Evolutionary conservation across 352 stramenopile species (phyloP).

Genomic region (Blastocystis sp.): DNA sequence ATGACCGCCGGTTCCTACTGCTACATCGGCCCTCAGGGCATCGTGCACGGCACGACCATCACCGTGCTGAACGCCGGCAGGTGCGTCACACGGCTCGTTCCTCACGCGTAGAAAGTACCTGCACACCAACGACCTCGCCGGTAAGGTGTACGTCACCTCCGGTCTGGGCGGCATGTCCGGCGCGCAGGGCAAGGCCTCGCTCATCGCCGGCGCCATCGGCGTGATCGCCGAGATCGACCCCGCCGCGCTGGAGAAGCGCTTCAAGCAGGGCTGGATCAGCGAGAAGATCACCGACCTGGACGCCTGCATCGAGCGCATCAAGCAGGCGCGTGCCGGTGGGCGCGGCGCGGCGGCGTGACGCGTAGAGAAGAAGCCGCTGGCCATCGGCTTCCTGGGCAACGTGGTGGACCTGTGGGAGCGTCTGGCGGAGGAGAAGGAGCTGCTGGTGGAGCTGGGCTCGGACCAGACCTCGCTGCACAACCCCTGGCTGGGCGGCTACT

Average conservation of each 20-base stretch:
- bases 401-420: slow-evolving; percentile 82
- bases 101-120: slow-evolving; percentile 79
- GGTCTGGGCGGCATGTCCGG: slow-evolving; percentile 83
- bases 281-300: slow-evolving; percentile 78
- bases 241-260: slow-evolving; percentile 79
- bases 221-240: slow-evolving; percentile 81
- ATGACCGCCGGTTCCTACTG: slow-evolving; percentile 86
- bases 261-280: slow-evolving; percentile 82
- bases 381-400: slow-evolving; percentile 81
- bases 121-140: slow-evolving; percentile 76
- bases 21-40: slow-evolving; percentile 84
- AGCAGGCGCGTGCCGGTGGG: slow-evolving; percentile 36
- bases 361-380: slow-evolving; percentile 76
- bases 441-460: slow-evolving; percentile 80
- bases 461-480: slow-evolving; percentile 85
- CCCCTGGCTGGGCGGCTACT: slow-evolving; percentile 83
- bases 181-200: slow-evolving; percentile 74
- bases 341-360: slow-evolving; percentile 73
- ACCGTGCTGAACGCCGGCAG: slow-evolving; percentile 80
- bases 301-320: slow-evolving; percentile 73
- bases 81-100: background rate
- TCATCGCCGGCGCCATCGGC: slow-evolving; percentile 81
- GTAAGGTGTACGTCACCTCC: slow-evolving; percentile 81
- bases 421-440: slow-evolving; percentile 77
- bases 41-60: slow-evolving; percentile 84